A percentile compares a stretch with the other conserved stretches of the same genome.
These are phyloP conservation scores for Xylaria sp. DNA, from an alignment of 2,329 filamentous ascomycete genomes.

Conservation along the genomic window DNA sequence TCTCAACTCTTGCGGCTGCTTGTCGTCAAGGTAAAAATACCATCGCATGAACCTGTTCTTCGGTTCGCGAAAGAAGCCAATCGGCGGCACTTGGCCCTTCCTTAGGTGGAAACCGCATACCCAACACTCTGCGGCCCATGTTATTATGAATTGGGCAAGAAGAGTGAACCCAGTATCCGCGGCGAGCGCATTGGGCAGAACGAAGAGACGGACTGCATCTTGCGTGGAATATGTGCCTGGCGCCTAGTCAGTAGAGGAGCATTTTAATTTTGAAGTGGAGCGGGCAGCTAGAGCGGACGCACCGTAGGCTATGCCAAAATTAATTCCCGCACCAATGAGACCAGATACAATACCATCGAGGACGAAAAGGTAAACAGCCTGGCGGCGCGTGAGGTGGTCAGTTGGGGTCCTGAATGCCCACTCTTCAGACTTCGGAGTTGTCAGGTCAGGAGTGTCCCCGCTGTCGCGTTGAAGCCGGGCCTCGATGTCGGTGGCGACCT, in stretches of 20 bases:
- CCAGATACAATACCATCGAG: conserved; percentile 59
- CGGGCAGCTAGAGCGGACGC: conserved; percentile 27
- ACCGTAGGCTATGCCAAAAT: conserved; percentile 64
- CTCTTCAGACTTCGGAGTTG: background rate
- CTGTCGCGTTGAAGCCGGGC: background rate
- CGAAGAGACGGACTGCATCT: conserved; percentile 22
- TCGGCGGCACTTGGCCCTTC: conserved; percentile 16
- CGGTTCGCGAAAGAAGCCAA: conserved; percentile 29
- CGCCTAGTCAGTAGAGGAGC: background rate
- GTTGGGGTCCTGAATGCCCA: conserved; percentile 11
- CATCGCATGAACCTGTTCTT: conserved; percentile 27
- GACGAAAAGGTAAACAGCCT: conserved; percentile 59
- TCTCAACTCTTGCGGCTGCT: conserved; percentile 15
- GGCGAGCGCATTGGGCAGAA: conserved; percentile 23
- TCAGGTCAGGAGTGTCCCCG: conserved; percentile 8
- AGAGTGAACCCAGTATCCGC: conserved; percentile 28
- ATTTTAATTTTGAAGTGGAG: background rate
- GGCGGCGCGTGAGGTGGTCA: conserved; percentile 16
- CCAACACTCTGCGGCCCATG: conserved; percentile 15
- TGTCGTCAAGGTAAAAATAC: conserved; percentile 23
- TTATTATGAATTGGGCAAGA: conserved; percentile 29
- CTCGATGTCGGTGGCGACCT: conserved; percentile 1
- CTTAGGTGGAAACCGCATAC: conserved; percentile 18
- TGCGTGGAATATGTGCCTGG: conserved; percentile 26
- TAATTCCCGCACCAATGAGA: conserved; percentile 60